Base-by-base conservation (phyloP, 371 early-diverging fungal genomes). In the Mucor lusitanicus region DNA sequence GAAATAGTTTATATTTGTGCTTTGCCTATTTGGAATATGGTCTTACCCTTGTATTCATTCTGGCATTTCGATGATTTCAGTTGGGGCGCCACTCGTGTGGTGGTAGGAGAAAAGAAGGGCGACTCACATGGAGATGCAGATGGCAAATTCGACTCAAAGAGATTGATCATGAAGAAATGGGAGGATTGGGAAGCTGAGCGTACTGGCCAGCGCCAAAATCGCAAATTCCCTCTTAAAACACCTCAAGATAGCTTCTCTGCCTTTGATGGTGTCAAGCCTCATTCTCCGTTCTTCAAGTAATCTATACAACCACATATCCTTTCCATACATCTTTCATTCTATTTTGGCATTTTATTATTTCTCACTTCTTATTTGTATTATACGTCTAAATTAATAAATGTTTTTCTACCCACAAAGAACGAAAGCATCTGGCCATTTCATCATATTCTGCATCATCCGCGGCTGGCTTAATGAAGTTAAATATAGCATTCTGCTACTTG, bases 51-150 rank as follows among this genome's bases (percentile, higher is more conserved):
- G 3, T 99, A 99, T 69, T 91, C 97, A 1, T 94, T 89, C 83
- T 98, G 98, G 98, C 95, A 95, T 72, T 95, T 97, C 78, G 98
- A 98, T 69, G 96, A 98, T 79, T 97, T 98, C 72, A 87, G 90
- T 27, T 98, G 98, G 96, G 96, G 96, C 58, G 90, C 91, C 25
- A 95, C 95, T 4, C 85, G 95, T 61, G 88, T 92, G 57, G 87
- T 93, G 17, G 75, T 85, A 4, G 96, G 89, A 19, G 89, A 91
- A 70, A 86, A 83, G 72, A 87, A 85, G 54, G 88, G 80, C 11
- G 83, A 89, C 63, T 68, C 87, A 60, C 82, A 89, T 76, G 84
- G 87, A 35, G 86, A 82, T 72, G 71, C 72, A 7, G 91, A 91
- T 50, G 85, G 86, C 53, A 88, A 86, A 60, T 85, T 85, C 56